Percentiles rank a stretch among this genome's conserved stretches.
These are phyloP conservation scores for Eragrostis tef DNA, from an alignment of 202 grass and related monocot species.

Conservation along the genomic window DNA sequence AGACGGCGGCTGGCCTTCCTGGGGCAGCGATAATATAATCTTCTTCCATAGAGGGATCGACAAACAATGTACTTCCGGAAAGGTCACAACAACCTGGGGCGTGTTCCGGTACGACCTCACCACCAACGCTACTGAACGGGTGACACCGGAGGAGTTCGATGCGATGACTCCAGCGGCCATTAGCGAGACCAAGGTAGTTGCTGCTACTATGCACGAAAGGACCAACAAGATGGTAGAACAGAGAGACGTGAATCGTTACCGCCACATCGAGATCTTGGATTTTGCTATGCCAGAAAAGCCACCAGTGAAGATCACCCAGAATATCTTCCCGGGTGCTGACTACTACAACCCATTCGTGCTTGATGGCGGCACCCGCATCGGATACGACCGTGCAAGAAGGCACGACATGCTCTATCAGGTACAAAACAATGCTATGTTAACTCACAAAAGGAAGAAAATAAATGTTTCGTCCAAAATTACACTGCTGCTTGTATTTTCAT, in stretches of 20 bases:
- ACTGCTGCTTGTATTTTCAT: too few species aligned
- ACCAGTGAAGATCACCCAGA: conserved; percentile 35
- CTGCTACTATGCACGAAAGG: conserved; percentile 42
- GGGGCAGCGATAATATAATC: conserved; percentile 55
- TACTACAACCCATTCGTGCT: conserved; percentile 61
- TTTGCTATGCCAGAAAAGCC: neutral
- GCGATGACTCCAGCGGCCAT: conserved; percentile 60
- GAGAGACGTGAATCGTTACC: too few species aligned
- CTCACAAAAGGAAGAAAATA: too few species aligned
- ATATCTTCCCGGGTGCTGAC: conserved; percentile 4
- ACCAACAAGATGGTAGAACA: conserved; percentile 25
- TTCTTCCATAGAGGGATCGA: conserved; percentile 50
- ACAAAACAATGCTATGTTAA: too few species aligned
- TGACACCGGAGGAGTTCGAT: conserved; percentile 31
- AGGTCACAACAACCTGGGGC: conserved; percentile 28
- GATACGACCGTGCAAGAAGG: conserved; percentile 46
- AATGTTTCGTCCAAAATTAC: too few species aligned
- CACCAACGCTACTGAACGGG: neutral
- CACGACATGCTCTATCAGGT: neutral
- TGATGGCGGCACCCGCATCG: conserved; percentile 42
- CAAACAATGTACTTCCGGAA: too few species aligned
- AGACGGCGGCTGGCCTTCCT: conserved; percentile 57
- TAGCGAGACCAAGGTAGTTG: conserved; percentile 49
- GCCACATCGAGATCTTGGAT: conserved; percentile 66
- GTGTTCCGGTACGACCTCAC: conserved; percentile 41